A percentile compares a stretch with the other conserved stretches of the same genome.
Conservation (phyloP, 2,329 filamentous ascomycete genomes). For the Didymella arachidicola region DNA sequence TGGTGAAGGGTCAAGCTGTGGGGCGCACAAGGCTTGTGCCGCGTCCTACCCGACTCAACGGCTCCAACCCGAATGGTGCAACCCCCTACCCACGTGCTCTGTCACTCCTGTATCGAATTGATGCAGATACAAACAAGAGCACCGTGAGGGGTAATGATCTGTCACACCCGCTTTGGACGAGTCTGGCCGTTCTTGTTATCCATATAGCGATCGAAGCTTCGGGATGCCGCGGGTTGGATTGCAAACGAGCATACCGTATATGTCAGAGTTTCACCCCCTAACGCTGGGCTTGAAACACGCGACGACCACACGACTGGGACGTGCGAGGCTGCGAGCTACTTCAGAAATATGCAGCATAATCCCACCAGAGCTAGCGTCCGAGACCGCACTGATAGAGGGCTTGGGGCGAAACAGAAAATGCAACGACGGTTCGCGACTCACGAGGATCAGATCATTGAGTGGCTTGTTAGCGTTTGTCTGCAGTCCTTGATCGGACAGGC, state of each 20-base stretch:
- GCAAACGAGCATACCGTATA: not conserved
- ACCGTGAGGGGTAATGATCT: not conserved
- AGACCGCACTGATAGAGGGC: conserved; percentile 1
- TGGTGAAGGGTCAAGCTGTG: conserved; percentile 10
- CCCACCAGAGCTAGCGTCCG: not conserved
- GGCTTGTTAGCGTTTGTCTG: not conserved
- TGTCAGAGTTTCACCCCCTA: not conserved
- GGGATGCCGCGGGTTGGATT: not conserved
- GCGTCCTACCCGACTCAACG: conserved; percentile 8
- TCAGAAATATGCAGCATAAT: not conserved
- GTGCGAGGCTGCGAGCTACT: not conserved
- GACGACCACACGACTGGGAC: not conserved
- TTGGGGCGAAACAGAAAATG: not conserved
- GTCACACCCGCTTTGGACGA: not conserved
- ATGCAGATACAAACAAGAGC: conserved; percentile 1
- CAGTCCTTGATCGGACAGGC: not conserved
- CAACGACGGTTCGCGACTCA: not conserved
- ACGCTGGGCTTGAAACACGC: not conserved
- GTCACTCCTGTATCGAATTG: not conserved
- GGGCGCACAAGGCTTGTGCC: conserved; percentile 14
- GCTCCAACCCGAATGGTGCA: conserved; percentile 1
- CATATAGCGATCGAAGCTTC: not conserved
- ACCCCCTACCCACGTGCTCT: conserved; percentile 1
- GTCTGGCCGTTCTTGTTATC: not conserved
- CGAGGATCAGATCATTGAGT: not conserved